Base-by-base conservation (phyloP, 345 rosid species). In the Ceriops decandra region DNA sequence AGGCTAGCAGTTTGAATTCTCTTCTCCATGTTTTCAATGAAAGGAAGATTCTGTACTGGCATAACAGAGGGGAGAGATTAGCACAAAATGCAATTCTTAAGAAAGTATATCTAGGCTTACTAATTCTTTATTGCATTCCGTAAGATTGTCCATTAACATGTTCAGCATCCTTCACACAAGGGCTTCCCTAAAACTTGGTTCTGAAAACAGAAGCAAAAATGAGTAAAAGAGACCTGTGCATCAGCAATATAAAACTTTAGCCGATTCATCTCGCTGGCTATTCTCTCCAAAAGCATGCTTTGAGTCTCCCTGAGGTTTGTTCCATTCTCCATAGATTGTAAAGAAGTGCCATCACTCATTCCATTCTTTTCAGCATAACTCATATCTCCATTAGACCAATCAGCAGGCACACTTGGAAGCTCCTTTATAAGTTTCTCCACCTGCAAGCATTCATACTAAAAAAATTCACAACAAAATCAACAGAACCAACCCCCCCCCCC, bases 1-100 rank as follows among this genome's bases (percentile, higher is more conserved):
- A 79, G 75, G 81, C 95, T 88, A 57, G 98, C 96, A 80, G 87
- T 87, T 78, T 83, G 91, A 79, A 88, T 88, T 79, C 96, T 92
- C 90, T 92, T 95, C 82, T 95, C 97, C 90, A 95, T 88, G 83
- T 92, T 95, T 80, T 86, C 86, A 71, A 95, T 85, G 79, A 95
- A 95, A 78, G 99, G 99, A 71, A 95, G 98, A 80, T 87, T 84
- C 99, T 92, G 92, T 89, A 88, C 93, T 86, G 89, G 91, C 96
- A 90, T 72, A 81, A 85, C 59, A 70, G 76, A 87, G 79, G 79
- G 76, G 68, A 70, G 77, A 80, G 75, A 83, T 85, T 80, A 85
- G 87, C 80, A 79, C 68, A 70, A 59, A 68, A 54, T 70, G 74
- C 61, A 74, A 11, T 64, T 47, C 53, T 54, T 27, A 60, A 26